Base-by-base conservation (phyloP, 306 rosid genomes). In the Cicer pinnatifidum region DNA sequence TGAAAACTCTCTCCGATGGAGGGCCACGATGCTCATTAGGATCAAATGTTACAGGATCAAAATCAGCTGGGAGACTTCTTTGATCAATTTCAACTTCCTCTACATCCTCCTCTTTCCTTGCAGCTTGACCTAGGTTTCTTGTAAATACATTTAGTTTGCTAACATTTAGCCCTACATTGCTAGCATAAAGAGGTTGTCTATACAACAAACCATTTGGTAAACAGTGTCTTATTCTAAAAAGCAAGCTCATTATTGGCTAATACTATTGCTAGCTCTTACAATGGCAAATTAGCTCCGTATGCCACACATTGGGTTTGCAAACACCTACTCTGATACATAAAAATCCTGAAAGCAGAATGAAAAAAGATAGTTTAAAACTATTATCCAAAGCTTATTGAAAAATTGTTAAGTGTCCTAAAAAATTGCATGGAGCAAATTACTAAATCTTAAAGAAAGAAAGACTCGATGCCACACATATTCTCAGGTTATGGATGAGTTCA, bases 71-170 rank as follows among this genome's bases (percentile, higher is more conserved):
- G 63, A 93, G 98, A 65, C 90, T 89, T 78, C 91, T 82, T 65
- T 93, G 98, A 67, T 91, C 97, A 82, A 91, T 85, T 83, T 91
- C 97, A 48, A 86, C 90, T 71, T 92, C 96, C 16, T 93, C 96
- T 68, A 89, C 89, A 38, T 84, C 91, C 35, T 89, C 91, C 66
- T 84, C 92, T 78, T 79, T 81, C 76, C 75, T 77, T 9, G 91
- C 94, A 19, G 96, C 88, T 73, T 89, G 97, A 84, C 86, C 81
- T 52, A 83, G 84, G 76, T 76, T 70, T 82, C 86, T 83, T 15
- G 58, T 72, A 28, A 75, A 62, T 8, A 81, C 85, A 80, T 68
- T 84, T 39, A 71, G 9, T 40, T 47, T 64, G 59, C 80, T 69
- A 10, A 75, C 58, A 53, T 52, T 71, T 65, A 65, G 58, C 69